Percentiles rank a stretch among this genome's conserved stretches.
These are phyloP conservation scores for Lachancea cidri DNA, from an alignment of 805 yeast species.

Conservation along the genomic window DNA sequence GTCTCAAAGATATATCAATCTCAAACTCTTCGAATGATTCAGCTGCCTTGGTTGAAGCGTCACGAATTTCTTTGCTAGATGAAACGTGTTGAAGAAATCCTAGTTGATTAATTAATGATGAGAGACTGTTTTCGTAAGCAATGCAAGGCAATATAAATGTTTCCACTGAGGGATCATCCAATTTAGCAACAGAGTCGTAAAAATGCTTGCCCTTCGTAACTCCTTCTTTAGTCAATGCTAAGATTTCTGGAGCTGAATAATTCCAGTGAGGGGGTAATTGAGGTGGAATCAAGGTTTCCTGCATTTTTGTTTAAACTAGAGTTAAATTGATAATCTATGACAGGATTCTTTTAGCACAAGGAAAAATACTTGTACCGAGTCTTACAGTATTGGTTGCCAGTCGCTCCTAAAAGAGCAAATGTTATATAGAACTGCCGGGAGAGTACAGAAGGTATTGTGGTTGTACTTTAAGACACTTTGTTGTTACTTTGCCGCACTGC, in stretches of 20 bases:
- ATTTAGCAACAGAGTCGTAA: constrained; percentile 50
- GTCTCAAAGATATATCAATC: constrained; percentile 62
- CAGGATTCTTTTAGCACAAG: too few species aligned
- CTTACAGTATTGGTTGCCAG: too few species aligned
- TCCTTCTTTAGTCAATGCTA: constrained; percentile 38
- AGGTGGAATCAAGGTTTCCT: constrained; percentile 14
- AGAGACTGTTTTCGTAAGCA: constrained; percentile 44
- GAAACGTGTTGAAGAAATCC: constrained; percentile 74
- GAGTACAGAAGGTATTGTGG: too few species aligned
- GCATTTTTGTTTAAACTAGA: constrained; percentile 1
- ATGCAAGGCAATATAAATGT: constrained; percentile 51
- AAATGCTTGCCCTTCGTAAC: constrained; percentile 40
- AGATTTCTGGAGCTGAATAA: constrained; percentile 48
- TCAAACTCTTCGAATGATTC: constrained; percentile 48
- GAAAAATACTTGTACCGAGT: too few species aligned
- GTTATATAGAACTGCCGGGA: too few species aligned
- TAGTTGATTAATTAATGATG: constrained; percentile 44
- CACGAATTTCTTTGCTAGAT: constrained; percentile 56
- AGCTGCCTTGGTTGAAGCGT: constrained; percentile 63
- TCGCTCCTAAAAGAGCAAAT: too few species aligned
- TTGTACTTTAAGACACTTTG: too few species aligned
- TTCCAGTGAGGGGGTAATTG: constrained; percentile 52
- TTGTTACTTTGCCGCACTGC: too few species aligned
- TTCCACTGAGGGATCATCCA: constrained; percentile 49
- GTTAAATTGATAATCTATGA: constrained; percentile 1